Conservation (phyloP, 495 filamentous ascomycete genomes). For the Hyaloscypha bicolor region DNA sequence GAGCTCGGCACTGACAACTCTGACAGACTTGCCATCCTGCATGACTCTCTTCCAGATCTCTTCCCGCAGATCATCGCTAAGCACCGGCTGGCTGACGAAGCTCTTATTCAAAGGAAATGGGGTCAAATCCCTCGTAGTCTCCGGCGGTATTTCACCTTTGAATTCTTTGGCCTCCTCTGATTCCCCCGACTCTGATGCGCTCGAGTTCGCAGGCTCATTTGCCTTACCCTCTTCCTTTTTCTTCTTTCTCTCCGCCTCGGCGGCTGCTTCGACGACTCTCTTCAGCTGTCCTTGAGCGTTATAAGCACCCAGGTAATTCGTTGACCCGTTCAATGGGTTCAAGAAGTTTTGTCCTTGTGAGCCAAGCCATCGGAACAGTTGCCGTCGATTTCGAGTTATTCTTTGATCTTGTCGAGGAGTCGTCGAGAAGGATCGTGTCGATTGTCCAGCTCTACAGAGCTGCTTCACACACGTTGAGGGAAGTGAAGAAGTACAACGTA, state of each 20-base stretch:
- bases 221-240: background rate
- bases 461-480: slow-evolving; percentile 22
- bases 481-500: slow-evolving; percentile 24
- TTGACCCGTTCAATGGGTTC: slow-evolving; percentile 27
- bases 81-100: slow-evolving; percentile 72
- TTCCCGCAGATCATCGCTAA: slow-evolving; percentile 75
- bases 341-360: slow-evolving; percentile 19
- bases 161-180: background rate
- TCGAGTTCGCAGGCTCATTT: background rate
- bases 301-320: slow-evolving; percentile 34
- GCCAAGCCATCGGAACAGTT: slow-evolving; percentile 29
- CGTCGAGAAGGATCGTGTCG: slow-evolving; percentile 29
- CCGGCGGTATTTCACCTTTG: slow-evolving; percentile 19
- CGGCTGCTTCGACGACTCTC: slow-evolving; percentile 20
- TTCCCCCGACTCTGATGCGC: background rate
- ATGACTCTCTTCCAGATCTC: slow-evolving; percentile 72
- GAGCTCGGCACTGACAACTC: slow-evolving; percentile 74
- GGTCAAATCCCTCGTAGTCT: slow-evolving; percentile 18
- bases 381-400: slow-evolving; percentile 20
- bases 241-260: slow-evolving; percentile 6
- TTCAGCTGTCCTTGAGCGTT: slow-evolving; percentile 24
- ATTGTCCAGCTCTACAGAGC: slow-evolving; percentile 16
- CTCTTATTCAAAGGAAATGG: slow-evolving; percentile 78
- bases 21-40: slow-evolving; percentile 64
- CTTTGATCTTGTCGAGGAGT: slow-evolving; percentile 22